Base-by-base conservation (phyloP, 257 asterid species). In the Solanum stenotomum region DNA sequence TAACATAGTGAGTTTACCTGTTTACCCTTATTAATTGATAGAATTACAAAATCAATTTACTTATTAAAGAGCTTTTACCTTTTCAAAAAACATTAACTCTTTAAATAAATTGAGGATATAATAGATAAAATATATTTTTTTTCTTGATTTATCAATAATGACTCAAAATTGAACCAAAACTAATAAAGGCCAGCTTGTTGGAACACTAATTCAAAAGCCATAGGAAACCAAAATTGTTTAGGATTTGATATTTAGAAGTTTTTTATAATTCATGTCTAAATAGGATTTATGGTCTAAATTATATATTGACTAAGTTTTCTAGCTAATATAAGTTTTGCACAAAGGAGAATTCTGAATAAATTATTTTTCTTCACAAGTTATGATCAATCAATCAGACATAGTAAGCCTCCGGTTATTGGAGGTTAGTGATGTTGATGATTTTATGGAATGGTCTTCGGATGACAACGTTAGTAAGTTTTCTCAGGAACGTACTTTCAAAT, bases 391-490 rank as follows among this genome's bases (percentile, higher is more conserved):
- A 52, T 20, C 93, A 76, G 93, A 89, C 82, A 84, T 95, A 52
- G 6, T 56, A 87, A 89, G 90, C 2, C 92, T 95, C 90, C 93
- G 98, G 87, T 92, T 85, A 27, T 84, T 95, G 65, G 93, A 90
- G 9, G 65, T 90, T 46, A 89, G 93, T 65, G 98, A 96, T 46
- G 93, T 91, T 68, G 98, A 92, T 34, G 94, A 92, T 85, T 92
- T 91, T 90, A 65, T 91, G 90, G 84, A 87, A 14, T 96, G 95
- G 94, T 81, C 59, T 4, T 87, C 91, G 14, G 96, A 96, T 89
- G 95, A 92, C 18, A 92, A 91, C 33, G 98, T 95, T 33, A 89
- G 88, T 87, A 85, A 88, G 82, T 95, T 92, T 90, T 93, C 96
- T 88, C 29, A 77, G 98, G 90, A 88, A 96, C 90, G 94, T 94